Evolutionary conservation across 2,329 filamentous ascomycete species (phyloP).

Genomic region (Ascochyta fabae): DNA sequence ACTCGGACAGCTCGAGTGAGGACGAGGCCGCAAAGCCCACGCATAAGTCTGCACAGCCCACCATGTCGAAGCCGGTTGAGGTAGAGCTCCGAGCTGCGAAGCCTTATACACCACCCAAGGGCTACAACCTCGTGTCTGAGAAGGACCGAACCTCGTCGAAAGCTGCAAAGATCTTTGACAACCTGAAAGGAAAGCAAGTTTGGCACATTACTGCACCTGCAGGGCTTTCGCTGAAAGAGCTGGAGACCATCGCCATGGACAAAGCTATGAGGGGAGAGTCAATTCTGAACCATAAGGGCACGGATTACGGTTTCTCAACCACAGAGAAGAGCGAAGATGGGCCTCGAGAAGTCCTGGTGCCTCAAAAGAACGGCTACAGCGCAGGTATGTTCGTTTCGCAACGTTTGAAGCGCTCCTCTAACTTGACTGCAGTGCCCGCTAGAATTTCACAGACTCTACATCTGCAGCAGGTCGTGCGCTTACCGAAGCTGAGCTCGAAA

Average conservation of each 20-base stretch:
- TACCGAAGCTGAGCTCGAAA: constrained; percentile 53
- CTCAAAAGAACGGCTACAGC: constrained; percentile 63
- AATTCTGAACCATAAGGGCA: constrained; percentile 68
- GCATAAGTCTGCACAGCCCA: constrained; percentile 22
- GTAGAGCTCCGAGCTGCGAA: constrained; percentile 46
- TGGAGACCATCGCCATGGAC: constrained; percentile 70
- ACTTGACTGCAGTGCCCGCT: constrained; percentile 28
- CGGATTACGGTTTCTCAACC: constrained; percentile 66
- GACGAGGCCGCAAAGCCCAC: constrained; percentile 45
- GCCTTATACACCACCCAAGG: constrained; percentile 48
- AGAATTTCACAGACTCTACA: constrained; percentile 67
- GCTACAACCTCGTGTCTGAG: constrained; percentile 58
- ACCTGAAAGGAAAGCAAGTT: constrained; percentile 72
- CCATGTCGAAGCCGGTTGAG: constrained; percentile 32
- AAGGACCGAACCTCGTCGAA: constrained; percentile 49
- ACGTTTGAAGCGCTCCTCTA: constrained; percentile 6
- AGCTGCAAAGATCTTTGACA: constrained; percentile 60
- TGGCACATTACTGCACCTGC: constrained; percentile 82
- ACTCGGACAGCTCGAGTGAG: constrained; percentile 46
- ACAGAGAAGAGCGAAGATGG: constrained; percentile 59
- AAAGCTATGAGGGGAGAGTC: constrained; percentile 60
- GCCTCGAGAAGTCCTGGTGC: constrained; percentile 67
- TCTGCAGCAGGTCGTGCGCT: constrained; percentile 66
- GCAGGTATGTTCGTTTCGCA: constrained; percentile 54
- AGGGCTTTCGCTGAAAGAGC: constrained; percentile 69